Conservation (phyloP, 176 grass and related monocot genomes). For the Juncus effusus region DNA sequence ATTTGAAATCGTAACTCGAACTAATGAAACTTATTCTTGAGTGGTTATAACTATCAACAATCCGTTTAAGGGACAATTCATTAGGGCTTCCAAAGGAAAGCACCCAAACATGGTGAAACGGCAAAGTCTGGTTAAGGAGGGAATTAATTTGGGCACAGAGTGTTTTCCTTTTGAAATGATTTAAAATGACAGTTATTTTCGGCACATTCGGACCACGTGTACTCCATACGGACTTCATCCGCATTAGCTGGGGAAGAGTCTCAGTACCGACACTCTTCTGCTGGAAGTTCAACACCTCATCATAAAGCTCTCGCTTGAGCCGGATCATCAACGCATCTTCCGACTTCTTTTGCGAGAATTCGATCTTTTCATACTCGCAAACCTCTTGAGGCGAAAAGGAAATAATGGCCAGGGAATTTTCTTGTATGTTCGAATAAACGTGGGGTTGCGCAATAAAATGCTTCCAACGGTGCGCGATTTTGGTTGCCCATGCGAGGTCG, state of each 20-base stretch:
- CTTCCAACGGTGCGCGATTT: slow-evolving; percentile 77
- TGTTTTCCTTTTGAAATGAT: slow-evolving; percentile 92
- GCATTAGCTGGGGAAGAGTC: slow-evolving; percentile 64
- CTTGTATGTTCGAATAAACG: slow-evolving; percentile 15
- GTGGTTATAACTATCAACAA: slow-evolving; percentile 83
- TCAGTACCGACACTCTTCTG: slow-evolving; percentile 48
- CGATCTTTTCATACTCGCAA: slow-evolving; percentile 87
- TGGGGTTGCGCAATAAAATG: slow-evolving; percentile 47
- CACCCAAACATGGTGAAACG: slow-evolving; percentile 93
- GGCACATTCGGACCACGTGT: slow-evolving; percentile 9
- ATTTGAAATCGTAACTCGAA: slow-evolving; percentile 93
- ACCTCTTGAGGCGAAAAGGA: slow-evolving; percentile 43
- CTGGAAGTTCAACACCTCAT: slow-evolving; percentile 71
- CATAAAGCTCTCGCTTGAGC: slow-evolving; percentile 89
- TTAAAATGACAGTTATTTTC: slow-evolving; percentile 76
- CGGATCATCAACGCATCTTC: slow-evolving; percentile 60
- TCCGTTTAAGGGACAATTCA: slow-evolving; percentile 49
- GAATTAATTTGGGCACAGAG: slow-evolving; percentile 86
- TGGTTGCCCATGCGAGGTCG: slow-evolving; percentile 71
- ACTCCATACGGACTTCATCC: slow-evolving; percentile 64
- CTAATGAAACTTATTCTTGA: slow-evolving; percentile 79
- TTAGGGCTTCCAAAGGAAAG: slow-evolving; percentile 84
- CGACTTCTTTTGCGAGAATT: slow-evolving; percentile 97
- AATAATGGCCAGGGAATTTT: neutral
- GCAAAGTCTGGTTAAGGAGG: slow-evolving; percentile 66